Evolutionary conservation across 768 basidiomycete genomes (phyloP).

Genomic region (Suillus plorans): DNA sequence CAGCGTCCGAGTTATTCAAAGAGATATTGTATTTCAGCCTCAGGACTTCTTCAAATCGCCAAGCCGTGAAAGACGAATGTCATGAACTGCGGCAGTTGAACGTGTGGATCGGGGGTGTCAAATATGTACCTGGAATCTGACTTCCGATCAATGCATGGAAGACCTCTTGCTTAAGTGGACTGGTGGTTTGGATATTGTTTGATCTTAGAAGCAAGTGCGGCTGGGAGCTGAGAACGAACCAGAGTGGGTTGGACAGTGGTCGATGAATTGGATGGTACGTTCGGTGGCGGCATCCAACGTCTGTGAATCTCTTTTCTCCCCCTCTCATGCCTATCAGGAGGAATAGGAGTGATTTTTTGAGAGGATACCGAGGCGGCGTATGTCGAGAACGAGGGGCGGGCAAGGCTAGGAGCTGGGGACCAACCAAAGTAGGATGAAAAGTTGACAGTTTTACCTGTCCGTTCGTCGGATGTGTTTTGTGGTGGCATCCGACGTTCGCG

Average conservation of each 20-base stretch:
- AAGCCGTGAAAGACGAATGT: background rate
- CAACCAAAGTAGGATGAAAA: background rate
- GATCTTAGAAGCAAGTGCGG: conserved; percentile 24
- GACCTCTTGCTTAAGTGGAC: background rate
- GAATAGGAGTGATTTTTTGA: too few relatives aligned
- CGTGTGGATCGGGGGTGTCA: background rate
- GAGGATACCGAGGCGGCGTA: too few relatives aligned
- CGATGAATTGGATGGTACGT: conserved; percentile 36
- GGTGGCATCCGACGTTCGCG: too few relatives aligned
- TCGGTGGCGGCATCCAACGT: conserved; percentile 60
- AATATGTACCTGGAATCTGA: background rate
- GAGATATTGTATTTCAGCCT: background rate
- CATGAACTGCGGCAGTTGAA: background rate
- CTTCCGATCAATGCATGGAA: background rate
- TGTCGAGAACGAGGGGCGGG: background rate
- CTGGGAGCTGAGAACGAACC: conserved; percentile 11
- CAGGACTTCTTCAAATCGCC: background rate
- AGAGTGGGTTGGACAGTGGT: conserved; percentile 24
- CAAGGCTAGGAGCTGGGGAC: background rate
- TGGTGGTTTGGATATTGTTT: background rate
- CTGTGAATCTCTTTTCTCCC: conserved; percentile 48
- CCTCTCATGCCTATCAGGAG: conserved; percentile 53
- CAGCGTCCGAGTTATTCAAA: background rate
- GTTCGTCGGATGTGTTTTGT: too few relatives aligned
- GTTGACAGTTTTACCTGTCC: too few relatives aligned